These are phyloP conservation scores for Lactarius quietus DNA, from an alignment of 768 basidiomycete species.

Conservation along the genomic window DNA sequence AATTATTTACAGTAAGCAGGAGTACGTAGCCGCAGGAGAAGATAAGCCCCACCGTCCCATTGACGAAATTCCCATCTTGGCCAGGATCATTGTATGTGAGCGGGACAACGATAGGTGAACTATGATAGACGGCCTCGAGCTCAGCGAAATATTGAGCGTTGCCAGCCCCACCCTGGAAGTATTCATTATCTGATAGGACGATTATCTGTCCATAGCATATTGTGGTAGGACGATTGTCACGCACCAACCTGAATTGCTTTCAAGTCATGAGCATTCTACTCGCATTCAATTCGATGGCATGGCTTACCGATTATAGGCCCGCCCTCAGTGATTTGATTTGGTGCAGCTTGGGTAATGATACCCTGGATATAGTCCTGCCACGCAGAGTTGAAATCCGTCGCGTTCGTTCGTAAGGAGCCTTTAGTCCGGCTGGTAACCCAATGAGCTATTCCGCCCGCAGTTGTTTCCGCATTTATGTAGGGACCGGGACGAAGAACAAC, in stretches of 20 bases:
- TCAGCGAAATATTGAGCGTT: slow-evolving; percentile 57
- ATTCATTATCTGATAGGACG: slow-evolving; percentile 65
- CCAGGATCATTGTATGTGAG: slow-evolving; percentile 74
- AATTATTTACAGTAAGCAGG: not conserved
- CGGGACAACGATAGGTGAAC: slow-evolving; percentile 60
- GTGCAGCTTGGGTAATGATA: slow-evolving; percentile 55
- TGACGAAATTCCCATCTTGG: slow-evolving; percentile 56
- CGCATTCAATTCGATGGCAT: not conserved
- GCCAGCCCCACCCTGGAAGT: slow-evolving; percentile 46
- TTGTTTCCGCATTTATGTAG: slow-evolving; percentile 78
- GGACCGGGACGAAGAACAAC: slow-evolving; percentile 74
- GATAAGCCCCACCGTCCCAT: slow-evolving; percentile 52
- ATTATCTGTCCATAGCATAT: not conserved
- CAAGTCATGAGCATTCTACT: slow-evolving; percentile 1
- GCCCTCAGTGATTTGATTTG: slow-evolving; percentile 66
- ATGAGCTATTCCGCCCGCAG: slow-evolving; percentile 66
- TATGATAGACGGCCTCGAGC: slow-evolving; percentile 52
- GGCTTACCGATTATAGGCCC: slow-evolving; percentile 70
- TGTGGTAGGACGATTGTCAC: slow-evolving; percentile 11
- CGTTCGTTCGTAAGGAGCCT: slow-evolving; percentile 69
- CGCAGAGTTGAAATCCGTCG: slow-evolving; percentile 61
- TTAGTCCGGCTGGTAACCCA: slow-evolving; percentile 70
- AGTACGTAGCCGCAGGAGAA: not conserved
- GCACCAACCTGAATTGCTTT: slow-evolving; percentile 56
- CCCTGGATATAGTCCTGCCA: slow-evolving; percentile 72